Base-by-base conservation (phyloP, 2,329 filamentous ascomycete species). In the Zasmidium angulare region DNA sequence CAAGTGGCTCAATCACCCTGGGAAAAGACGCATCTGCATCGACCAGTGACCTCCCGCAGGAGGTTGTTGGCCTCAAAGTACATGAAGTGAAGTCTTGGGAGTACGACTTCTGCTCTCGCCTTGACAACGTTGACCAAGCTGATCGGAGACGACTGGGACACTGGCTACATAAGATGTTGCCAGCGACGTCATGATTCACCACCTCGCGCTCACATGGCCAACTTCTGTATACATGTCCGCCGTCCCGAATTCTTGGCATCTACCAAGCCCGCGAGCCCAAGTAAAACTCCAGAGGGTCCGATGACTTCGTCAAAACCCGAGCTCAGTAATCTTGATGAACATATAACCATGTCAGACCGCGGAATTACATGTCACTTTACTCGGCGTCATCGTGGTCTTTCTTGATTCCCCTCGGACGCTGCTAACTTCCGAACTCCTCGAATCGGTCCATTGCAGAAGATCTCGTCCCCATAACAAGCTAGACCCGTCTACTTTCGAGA, bases 31-130 rank as follows among this genome's bases (percentile, higher is more conserved):
- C 46, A 19, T 52, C 22, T 20, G 23, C 47, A 21, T 31, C 46
- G 7, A 48, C 46, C 19, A 36, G 24, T 47, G 51, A 62, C 21
- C 29, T 66, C n/a, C 50, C 50, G 9, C 31, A 56, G 17, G 40
- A 24, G 3, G n/a, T 67, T 14, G 43, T 65, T 19, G 77, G 75
- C 21, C 74, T 73, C 48, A 78, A 77, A 19, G 63, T 86, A 19
- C 82, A 84, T 56, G 79, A 84, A 52, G 77, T 85, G 20, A 63
- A 49, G 6, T 54, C 56, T 19, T 68, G 66, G 65, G n/a, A 36
- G 29, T 22, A 50, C 14, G 40, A 48, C 6, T 40, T 62, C 22
- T 21, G 46, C 20, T 17, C 53, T 29, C 10, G 1, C 12, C 10
- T 60, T 3, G 14, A 49, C 1, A 6, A 7, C 14, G 14, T 56